These are phyloP conservation scores for Murraya koenigii DNA, from an alignment of 345 rosid species.

Conservation along the genomic window DNA sequence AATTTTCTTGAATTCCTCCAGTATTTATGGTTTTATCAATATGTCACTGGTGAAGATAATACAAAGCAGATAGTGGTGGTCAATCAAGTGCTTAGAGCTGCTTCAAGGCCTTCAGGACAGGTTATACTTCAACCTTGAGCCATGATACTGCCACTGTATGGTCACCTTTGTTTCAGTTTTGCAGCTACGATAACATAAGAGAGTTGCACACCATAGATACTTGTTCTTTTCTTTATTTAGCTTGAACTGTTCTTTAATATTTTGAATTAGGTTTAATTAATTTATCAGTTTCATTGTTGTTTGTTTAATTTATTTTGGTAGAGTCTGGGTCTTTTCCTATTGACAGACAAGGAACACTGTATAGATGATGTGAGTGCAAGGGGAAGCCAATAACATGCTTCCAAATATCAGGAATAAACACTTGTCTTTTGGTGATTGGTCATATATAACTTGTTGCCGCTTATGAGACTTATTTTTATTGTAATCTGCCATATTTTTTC, in stretches of 20 bases:
- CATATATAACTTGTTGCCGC: not conserved
- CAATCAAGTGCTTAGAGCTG: not conserved
- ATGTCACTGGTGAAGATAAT: constrained; percentile 9
- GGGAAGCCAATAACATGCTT: constrained; percentile 15
- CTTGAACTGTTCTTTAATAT: constrained; percentile 17
- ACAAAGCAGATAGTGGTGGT: not conserved
- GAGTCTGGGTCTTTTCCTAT: constrained; percentile 18
- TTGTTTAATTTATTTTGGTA: constrained; percentile 14
- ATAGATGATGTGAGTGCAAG: constrained; percentile 23
- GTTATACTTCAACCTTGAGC: not conserved
- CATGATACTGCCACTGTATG: constrained; percentile 2
- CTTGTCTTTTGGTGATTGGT: not conserved
- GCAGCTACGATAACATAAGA: constrained; percentile 5
- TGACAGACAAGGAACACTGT: constrained; percentile 24
- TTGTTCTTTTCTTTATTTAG: not conserved
- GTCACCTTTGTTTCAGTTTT: constrained; percentile 13
- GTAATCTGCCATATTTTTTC: not conserved
- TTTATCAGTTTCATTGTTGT: constrained; percentile 5
- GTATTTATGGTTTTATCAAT: constrained; percentile 10
- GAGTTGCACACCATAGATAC: not conserved
- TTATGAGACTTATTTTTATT: not conserved
- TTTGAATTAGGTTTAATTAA: constrained; percentile 20
- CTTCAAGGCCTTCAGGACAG: not conserved
- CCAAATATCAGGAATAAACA: constrained; percentile 12
- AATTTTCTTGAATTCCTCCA: constrained; percentile 14